Percentiles rank a stretch among this genome's conserved stretches.
phyloP scores from a whole-genome alignment of 768 basidiomycete genomes.

The Leccinum pellstonianum region DNA sequence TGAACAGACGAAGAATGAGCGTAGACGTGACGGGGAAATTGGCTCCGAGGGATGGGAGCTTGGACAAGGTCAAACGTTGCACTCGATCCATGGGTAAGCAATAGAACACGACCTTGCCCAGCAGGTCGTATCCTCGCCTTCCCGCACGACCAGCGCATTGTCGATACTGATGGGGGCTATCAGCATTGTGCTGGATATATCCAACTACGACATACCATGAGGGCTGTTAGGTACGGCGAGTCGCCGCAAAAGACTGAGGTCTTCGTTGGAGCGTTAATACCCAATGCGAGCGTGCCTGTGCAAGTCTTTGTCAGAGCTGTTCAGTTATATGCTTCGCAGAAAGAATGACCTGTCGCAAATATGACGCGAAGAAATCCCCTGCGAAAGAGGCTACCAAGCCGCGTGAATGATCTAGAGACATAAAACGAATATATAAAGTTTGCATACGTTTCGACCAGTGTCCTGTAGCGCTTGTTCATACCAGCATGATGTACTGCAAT shows the following conservation, averaged over 20 bases:
- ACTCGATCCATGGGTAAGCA: constrained; percentile 63
- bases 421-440: neutral
- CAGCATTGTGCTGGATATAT: neutral
- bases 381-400: constrained; percentile 44
- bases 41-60: constrained; percentile 58
- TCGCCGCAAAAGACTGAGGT: constrained; percentile 65
- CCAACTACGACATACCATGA: constrained; percentile 44
- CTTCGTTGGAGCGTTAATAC: constrained; percentile 73
- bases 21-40: constrained; percentile 69
- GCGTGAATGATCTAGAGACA: constrained; percentile 1
- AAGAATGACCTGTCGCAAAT: constrained; percentile 55
- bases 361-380: constrained; percentile 61
- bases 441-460: constrained; percentile 53
- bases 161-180: constrained; percentile 47
- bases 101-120: constrained; percentile 73
- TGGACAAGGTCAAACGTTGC: constrained; percentile 62
- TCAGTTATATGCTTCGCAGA: neutral
- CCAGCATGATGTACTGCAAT: constrained; percentile 71
- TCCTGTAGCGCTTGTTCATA: constrained; percentile 62
- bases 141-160: constrained; percentile 76
- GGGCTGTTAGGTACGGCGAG: constrained; percentile 57
- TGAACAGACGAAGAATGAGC: constrained; percentile 61
- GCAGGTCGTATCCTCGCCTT: constrained; percentile 65
- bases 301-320: neutral
- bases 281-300: constrained; percentile 66